Base-by-base conservation (phyloP, 805 yeast genomes). In the Novakomyces olei region DNA sequence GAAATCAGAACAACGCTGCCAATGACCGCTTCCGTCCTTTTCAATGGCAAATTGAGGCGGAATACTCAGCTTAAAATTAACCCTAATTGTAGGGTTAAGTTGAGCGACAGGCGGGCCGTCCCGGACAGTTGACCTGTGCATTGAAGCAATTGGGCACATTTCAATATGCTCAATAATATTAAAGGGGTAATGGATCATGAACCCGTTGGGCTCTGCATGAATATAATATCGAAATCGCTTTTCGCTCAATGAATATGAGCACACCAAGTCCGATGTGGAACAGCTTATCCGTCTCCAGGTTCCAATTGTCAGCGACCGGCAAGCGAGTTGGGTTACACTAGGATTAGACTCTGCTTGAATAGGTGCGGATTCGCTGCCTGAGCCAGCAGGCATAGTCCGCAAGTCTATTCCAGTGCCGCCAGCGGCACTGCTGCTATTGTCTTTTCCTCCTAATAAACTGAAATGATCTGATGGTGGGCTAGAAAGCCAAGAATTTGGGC, bases 1-100 rank as follows among this genome's bases (percentile, higher is more conserved):
- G 20, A 29, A 29, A 8, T 29, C 32, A 6, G 22, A 19, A 29
- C 32, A 29, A 6, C 20, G 15, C 20, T 19, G 22, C 23, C 19
- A 25, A 19, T 19, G 22, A 5, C 14, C 19, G n/a, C 15, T 8
- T 12, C 16, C 19, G 10, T n/a, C n/a, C n/a, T n/a, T n/a, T n/a
- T 14, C 20, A 15, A 17, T 17, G 4, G 12, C 16, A 17, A 29
- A 29, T 10, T 15, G 22, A 2, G 32, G 32, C 2, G 32, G 32
- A 5, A 29, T 15, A 6, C 16, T 16, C 19, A 29, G 14, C 2
- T 29, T 23, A n/a, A 29, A 19, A 10, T 16, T 19, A 3, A 29
- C 14, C 10, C 20, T 23, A 29, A 29, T n/a, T n/a, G n/a, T n/a
- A n/a, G n/a, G n/a, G n/a, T n/a, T n/a, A n/a, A n/a, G n/a, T n/a